phyloP scores from a whole-genome alignment of 2,329 filamentous ascomycete genomes.

The Penicillium glabrum region DNA sequence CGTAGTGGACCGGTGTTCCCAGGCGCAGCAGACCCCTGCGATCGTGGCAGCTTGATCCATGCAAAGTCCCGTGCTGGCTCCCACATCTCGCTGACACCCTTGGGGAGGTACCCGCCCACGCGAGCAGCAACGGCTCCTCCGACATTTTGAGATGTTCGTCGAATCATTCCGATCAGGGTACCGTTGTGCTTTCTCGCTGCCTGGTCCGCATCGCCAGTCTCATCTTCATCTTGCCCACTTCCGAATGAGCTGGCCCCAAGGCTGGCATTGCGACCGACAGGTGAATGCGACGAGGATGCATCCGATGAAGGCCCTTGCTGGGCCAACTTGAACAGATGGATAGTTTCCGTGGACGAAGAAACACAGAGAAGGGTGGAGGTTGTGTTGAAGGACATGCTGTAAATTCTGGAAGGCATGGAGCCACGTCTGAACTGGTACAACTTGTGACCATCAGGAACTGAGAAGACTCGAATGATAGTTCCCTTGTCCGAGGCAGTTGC shows the following conservation, averaged over 20 bases:
- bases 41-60: constrained; percentile 79
- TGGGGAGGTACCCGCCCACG: constrained; percentile 87
- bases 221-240: constrained; percentile 31
- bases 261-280: constrained; percentile 24
- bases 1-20: constrained; percentile 60
- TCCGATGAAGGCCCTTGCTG: constrained; percentile 35
- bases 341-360: constrained; percentile 92
- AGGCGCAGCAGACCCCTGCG: constrained; percentile 49
- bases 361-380: constrained; percentile 91
- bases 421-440: constrained; percentile 94
- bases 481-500: constrained; percentile 97
- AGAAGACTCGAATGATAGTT: constrained; percentile 95
- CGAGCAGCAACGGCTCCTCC: constrained; percentile 84
- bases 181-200: constrained; percentile 58
- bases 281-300: constrained; percentile 26
- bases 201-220: constrained; percentile 37
- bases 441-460: constrained; percentile 85
- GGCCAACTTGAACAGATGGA: constrained; percentile 88
- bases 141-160: constrained; percentile 93
- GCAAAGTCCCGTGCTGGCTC: constrained; percentile 93
- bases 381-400: constrained; percentile 98
- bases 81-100: constrained; percentile 96
- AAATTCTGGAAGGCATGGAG: constrained; percentile 93
- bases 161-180: constrained; percentile 83
- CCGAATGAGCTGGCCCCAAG: constrained; percentile 29